phyloP scores from a whole-genome alignment of 176 grass and related monocot genomes.

The Chrysopogon serrulatus region DNA sequence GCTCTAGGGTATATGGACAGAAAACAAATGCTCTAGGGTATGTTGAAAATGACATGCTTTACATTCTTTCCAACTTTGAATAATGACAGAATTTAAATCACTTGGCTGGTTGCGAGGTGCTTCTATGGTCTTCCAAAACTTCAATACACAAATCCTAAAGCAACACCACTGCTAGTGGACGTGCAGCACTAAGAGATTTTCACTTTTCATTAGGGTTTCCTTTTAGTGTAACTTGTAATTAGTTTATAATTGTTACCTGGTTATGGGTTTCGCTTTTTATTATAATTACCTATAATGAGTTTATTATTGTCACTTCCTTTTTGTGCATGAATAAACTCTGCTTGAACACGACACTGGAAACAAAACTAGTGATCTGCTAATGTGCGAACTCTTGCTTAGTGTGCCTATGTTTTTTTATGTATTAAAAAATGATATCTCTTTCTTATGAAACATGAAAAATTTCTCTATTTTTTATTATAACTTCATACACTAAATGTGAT shows the following conservation, averaged over 20 bases:
- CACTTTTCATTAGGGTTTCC: background rate
- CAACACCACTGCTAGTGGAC: background rate
- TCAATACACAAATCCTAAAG: background rate
- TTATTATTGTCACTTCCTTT: background rate
- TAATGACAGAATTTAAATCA: background rate
- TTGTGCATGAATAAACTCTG: background rate
- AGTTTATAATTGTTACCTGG: background rate
- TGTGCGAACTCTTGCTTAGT: background rate
- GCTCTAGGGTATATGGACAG: too few relatives aligned
- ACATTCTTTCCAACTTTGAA: background rate
- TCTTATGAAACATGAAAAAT: background rate
- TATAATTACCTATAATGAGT: background rate
- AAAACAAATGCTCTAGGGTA: too few relatives aligned
- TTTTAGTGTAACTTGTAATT: background rate
- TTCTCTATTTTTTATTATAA: background rate
- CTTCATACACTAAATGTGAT: background rate
- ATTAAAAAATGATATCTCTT: background rate
- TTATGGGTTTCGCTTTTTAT: background rate
- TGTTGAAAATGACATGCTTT: constrained; percentile 1
- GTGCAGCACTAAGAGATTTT: background rate
- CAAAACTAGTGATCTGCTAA: background rate
- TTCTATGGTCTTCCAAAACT: background rate
- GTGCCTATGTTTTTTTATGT: background rate
- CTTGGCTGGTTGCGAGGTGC: background rate
- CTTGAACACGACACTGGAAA: background rate